Evolutionary conservation across 2,329 filamentous ascomycete genomes (phyloP).

Genomic region (Emericellopsis atlantica): DNA sequence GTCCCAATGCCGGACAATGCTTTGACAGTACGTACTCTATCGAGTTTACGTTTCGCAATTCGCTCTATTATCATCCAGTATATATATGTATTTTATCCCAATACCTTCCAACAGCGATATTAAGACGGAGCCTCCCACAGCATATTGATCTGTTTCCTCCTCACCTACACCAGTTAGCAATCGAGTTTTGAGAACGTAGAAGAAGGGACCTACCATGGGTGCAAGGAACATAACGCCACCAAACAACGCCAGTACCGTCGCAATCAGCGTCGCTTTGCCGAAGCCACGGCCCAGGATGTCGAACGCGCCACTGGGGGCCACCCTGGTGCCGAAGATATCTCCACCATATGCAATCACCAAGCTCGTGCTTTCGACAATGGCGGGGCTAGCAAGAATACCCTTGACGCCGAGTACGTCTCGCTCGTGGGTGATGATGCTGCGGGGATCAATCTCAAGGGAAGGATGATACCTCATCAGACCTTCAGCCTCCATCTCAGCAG

Average conservation of each 20-base stretch:
- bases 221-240: slow-evolving; percentile 66
- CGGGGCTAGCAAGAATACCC: slow-evolving; percentile 61
- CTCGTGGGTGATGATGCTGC: slow-evolving; percentile 67
- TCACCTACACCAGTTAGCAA: slow-evolving; percentile 31
- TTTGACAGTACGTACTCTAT: too few species aligned
- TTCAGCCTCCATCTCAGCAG: slow-evolving; percentile 65
- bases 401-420: slow-evolving; percentile 69
- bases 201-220: slow-evolving; percentile 58
- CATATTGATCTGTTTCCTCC: slow-evolving; percentile 55
- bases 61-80: background rate
- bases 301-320: slow-evolving; percentile 81
- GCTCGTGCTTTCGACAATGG: slow-evolving; percentile 82
- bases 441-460: slow-evolving; percentile 70
- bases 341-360: slow-evolving; percentile 78
- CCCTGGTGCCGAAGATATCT: slow-evolving; percentile 77
- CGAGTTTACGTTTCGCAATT: background rate
- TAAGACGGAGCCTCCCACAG: slow-evolving; percentile 37
- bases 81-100: slow-evolving; percentile 1
- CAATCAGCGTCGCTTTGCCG: slow-evolving; percentile 74
- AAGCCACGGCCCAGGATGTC: slow-evolving; percentile 91
- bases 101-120: background rate
- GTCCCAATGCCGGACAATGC: too few species aligned
- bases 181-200: slow-evolving; percentile 1
- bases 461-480: slow-evolving; percentile 68
- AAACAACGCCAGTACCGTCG: slow-evolving; percentile 70